Base-by-base conservation (phyloP, 164 flowering plant genomes). In the Cinnamomum chago region DNA sequence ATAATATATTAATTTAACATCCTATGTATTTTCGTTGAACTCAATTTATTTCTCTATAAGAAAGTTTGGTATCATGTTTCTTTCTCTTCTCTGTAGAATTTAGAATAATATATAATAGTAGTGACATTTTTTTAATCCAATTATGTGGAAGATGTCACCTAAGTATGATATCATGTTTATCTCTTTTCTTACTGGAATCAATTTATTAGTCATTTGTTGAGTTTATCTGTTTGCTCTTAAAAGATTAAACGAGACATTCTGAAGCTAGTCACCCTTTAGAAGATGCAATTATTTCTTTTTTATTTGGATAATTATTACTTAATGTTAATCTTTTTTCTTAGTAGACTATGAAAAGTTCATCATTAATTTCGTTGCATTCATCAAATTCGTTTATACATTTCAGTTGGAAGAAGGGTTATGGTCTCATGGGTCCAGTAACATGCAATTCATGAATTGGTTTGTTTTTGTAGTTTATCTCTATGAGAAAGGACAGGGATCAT, bases 381-480 rank as follows among this genome's bases (percentile, higher is more conserved):
- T 12, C 67, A 64, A 64, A 13, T 64, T 64, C 3, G 1, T 1
- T 64, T 64, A 60, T n/a, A 23, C 24, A 60, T 60, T 60, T 20
- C 7, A 10, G 5, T 60, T 60, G 23, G n/a, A 60, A 24, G 66
- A 24, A 24, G 17, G 28, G 11, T 64, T 64, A 64, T 64, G 28
- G 2, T 64, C 12, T 25, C 25, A 64, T 25, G 67, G 67, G 28
- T 24, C 17, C 17, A 12, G 24, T 64, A 3, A 25, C 67, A 64
- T 64, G 15, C 14, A 25, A 24, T 64, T 64, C 30, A 14, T 62
- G 11, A 64, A 64, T 64, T 64, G n/a, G 10, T n/a, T 7, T n/a
- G 18, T 71, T 65, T 51, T 2, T 51, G 68, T 81, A 92, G 97
- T 92, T 86, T 78, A n/a, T 78, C 10, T 73, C 90, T 3, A 20